Base-by-base conservation (phyloP, 371 early-diverging fungal species). In the Polyrhizophydium stewartii region DNA sequence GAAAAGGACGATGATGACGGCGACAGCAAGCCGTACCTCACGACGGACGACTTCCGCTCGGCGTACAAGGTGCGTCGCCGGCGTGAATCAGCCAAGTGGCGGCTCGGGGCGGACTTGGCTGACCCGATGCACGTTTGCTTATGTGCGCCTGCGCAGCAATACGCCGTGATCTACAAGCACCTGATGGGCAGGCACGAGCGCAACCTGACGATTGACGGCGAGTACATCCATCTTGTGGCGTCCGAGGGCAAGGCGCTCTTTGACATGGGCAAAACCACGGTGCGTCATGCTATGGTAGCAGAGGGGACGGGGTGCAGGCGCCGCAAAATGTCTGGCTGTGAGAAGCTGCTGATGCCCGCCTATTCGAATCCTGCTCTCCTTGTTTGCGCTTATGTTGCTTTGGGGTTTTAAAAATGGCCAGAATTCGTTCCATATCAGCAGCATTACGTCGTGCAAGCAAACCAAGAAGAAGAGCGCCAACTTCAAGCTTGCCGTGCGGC, bases 161-260 rank as follows among this genome's bases (percentile, higher is more conserved):
- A 78, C 83, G 84, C 74, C 69, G 94, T 78, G 71, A 81, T 74
- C 50, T 83, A 79, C 59, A 84, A 79, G 56, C 87, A 82, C 85
- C 88, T 90, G 72, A 85, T 93, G 32, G 91, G 92, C 22, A 82
- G 83, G 37, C 85, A 89, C 45, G 91, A 94, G 53, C 86, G 93
- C 51, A 75, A 88, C n/a, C 74, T 97, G 31, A 92, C 93, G 0
- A 90, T 97, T 51, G 95, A 96, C 71, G 96, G 95, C 3, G 94
- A 93, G 51, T 92, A 93, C 62, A 84, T 97, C 38, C 89, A 93
- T 60, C 74, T 97, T 37, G 88, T 92, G 84, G 91, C 93, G 0
- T 77, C 89, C 0, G 94, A 93, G 56, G 88, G 89, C 41, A 85
- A 86, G 65, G 82, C 86, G 60, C 76, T 91, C 68, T 89, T 91